phyloP scores from a whole-genome alignment of 164 flowering plant genomes.

The Vitis riparia region DNA sequence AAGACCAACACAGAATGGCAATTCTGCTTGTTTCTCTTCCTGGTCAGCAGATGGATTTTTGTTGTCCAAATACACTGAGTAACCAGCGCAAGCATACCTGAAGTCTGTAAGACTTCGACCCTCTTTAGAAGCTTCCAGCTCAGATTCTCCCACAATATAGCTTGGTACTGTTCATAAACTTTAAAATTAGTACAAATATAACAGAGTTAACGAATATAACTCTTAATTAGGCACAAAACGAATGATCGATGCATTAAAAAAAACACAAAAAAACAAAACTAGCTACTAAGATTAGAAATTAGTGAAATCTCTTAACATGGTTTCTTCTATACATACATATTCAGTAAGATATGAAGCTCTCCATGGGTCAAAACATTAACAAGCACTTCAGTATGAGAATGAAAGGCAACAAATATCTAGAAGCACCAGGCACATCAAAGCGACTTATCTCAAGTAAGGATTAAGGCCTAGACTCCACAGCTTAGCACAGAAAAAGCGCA shows the following conservation, averaged over 20 bases:
- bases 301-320: too few relatives aligned
- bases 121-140: constrained; percentile 57
- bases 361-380: too few relatives aligned
- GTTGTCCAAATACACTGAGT: constrained; percentile 48
- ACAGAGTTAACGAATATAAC: background rate
- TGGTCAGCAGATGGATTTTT: constrained; percentile 30
- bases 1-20: constrained; percentile 66
- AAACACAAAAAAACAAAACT: background rate
- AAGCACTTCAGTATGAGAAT: too few relatives aligned
- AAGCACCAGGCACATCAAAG: too few relatives aligned
- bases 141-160: constrained; percentile 47
- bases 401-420: too few relatives aligned
- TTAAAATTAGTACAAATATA: constrained; percentile 4
- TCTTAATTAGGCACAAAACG: background rate
- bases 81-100: constrained; percentile 63
- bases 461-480: too few relatives aligned
- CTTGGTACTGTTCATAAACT: constrained; percentile 44
- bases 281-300: too few relatives aligned
- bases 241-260: background rate
- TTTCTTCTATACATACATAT: too few relatives aligned
- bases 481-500: too few relatives aligned
- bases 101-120: constrained; percentile 49
- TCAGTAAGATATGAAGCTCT: too few relatives aligned
- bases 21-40: constrained; percentile 34
- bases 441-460: too few relatives aligned